phyloP scores from a whole-genome alignment of 257 asterid genomes.

The Salvia miltiorrhiza region DNA sequence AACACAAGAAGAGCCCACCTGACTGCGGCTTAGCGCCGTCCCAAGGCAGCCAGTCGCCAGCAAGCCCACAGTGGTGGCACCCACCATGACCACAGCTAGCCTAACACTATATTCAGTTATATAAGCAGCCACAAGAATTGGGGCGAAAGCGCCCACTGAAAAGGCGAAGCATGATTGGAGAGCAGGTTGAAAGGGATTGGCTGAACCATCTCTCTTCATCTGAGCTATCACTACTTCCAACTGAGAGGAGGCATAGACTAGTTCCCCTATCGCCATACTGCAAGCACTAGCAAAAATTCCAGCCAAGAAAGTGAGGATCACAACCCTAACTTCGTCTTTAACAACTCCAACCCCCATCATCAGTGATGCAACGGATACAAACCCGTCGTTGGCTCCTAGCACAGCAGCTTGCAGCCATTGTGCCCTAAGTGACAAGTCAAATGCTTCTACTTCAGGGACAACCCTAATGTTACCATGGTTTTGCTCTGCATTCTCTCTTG shows the following conservation, averaged over 20 bases:
- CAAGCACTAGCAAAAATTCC: slow-evolving; percentile 63
- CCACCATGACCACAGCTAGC: slow-evolving; percentile 39
- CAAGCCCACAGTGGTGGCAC: slow-evolving; percentile 40
- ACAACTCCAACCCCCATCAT: slow-evolving; percentile 70
- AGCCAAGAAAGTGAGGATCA: slow-evolving; percentile 53
- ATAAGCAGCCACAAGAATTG: slow-evolving; percentile 53
- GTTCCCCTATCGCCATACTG: slow-evolving; percentile 69
- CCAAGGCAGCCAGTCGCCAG: slow-evolving; percentile 44
- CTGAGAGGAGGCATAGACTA: slow-evolving; percentile 49
- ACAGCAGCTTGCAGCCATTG: slow-evolving; percentile 65
- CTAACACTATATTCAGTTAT: slow-evolving; percentile 35
- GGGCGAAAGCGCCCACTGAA: slow-evolving; percentile 50
- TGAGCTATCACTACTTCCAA: slow-evolving; percentile 52
- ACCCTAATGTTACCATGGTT: slow-evolving; percentile 12
- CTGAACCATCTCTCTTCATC: slow-evolving; percentile 33
- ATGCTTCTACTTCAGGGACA: slow-evolving; percentile 17
- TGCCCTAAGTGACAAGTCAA: slow-evolving; percentile 47
- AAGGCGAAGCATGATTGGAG: slow-evolving; percentile 53
- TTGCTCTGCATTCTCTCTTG: background rate
- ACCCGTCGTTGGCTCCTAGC: slow-evolving; percentile 63
- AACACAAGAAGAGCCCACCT: slow-evolving; percentile 36
- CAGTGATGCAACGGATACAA: slow-evolving; percentile 55
- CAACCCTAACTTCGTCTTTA: slow-evolving; percentile 38
- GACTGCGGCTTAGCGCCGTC: slow-evolving; percentile 44
- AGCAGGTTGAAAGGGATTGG: slow-evolving; percentile 51